A percentile compares a stretch with the other conserved stretches of the same genome.
Evolutionary conservation across 2,329 filamentous ascomycete genomes (phyloP).

Genomic region (Gremmenia infestans): DNA sequence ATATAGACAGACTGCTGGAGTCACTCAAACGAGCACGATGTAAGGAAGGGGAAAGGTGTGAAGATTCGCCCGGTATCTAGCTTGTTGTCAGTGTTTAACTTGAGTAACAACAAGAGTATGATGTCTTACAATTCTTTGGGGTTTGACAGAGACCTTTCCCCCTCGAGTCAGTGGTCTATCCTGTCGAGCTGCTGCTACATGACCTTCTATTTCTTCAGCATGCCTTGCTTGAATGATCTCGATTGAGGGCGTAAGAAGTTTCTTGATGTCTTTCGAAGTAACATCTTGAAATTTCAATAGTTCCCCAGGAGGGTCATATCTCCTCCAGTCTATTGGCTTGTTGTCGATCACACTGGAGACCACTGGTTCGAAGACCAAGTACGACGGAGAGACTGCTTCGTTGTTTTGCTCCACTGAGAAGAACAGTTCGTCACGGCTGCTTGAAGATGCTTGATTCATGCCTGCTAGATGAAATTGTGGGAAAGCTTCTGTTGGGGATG

Average conservation of each 20-base stretch:
- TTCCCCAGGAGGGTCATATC: constrained; percentile 42
- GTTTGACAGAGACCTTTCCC: constrained; percentile 10
- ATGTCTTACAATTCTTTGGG: constrained; percentile 24
- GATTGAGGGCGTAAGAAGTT: constrained; percentile 42
- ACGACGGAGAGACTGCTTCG: constrained; percentile 12
- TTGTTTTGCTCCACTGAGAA: constrained; percentile 8
- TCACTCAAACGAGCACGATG: constrained; percentile 8
- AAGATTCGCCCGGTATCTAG: constrained; percentile 3
- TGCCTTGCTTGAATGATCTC: constrained; percentile 39
- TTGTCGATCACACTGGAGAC: constrained; percentile 14
- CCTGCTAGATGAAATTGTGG: not conserved
- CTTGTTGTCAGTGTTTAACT: not conserved
- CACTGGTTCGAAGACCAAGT: constrained; percentile 19
- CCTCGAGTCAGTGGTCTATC: constrained; percentile 24
- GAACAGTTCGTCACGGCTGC: constrained; percentile 13
- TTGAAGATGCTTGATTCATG: not conserved
- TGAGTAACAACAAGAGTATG: not conserved
- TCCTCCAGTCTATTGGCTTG: constrained; percentile 39
- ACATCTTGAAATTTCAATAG: constrained; percentile 36
- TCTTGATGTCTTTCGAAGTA: constrained; percentile 37
- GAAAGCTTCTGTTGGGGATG: not conserved
- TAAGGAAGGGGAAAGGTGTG: not conserved
- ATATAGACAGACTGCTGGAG: constrained; percentile 10
- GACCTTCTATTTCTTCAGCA: constrained; percentile 30
- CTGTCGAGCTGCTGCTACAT: constrained; percentile 29